Evolutionary conservation across 768 basidiomycete species (phyloP).

Genomic region (Trametes punicea): DNA sequence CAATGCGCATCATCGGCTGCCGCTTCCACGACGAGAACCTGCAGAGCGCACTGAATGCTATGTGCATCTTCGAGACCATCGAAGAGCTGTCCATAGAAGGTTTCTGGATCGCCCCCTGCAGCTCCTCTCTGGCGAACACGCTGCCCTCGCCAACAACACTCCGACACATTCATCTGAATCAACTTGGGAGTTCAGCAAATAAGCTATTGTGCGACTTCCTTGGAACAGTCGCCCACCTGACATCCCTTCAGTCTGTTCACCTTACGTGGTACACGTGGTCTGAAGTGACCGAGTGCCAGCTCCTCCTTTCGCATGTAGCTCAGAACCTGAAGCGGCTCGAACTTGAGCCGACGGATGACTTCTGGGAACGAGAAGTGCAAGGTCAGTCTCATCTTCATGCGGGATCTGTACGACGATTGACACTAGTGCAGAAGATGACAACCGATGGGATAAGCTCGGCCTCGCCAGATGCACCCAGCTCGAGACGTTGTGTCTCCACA

Average conservation of each 20-base stretch:
- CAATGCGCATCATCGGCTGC: not conserved
- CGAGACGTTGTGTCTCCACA: not conserved
- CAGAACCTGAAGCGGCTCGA: not conserved
- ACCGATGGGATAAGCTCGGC: not conserved
- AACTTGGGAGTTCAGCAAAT: not conserved
- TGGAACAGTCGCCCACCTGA: not conserved
- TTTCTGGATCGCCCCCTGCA: not conserved
- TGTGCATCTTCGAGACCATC: not conserved
- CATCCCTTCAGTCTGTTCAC: not conserved
- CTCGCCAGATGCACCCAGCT: not conserved
- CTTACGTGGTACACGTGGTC: not conserved
- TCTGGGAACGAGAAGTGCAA: not conserved
- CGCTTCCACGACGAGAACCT: not conserved
- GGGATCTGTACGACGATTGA: too few species aligned
- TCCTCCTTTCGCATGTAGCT: not conserved
- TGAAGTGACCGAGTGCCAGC: not conserved
- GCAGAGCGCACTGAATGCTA: not conserved
- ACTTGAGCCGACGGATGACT: not conserved
- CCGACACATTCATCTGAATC: not conserved
- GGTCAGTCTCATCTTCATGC: not conserved
- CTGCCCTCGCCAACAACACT: not conserved
- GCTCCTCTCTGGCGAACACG: not conserved
- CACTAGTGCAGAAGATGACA: too few species aligned
- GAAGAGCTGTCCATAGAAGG: not conserved
- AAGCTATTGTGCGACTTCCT: not conserved